Conservation (phyloP, 2,329 filamentous ascomycete genomes). For the Whalleya microplaca region DNA sequence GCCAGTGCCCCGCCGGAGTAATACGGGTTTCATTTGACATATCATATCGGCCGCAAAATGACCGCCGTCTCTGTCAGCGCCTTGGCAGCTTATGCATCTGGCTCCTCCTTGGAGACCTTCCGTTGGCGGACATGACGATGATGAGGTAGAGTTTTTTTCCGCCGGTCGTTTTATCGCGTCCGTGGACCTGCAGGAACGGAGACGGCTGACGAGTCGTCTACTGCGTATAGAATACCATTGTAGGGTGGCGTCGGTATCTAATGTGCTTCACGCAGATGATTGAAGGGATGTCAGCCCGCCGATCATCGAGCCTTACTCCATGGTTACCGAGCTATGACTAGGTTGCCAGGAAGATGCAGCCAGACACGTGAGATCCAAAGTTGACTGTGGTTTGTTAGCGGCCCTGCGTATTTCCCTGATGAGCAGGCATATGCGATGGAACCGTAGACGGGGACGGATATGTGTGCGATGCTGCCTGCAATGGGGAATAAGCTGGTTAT, state of each 20-base stretch:
- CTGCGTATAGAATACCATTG: background rate
- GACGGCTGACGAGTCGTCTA: background rate
- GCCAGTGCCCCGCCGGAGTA: background rate
- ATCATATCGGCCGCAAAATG: background rate
- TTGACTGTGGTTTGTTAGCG: conserved; percentile 17
- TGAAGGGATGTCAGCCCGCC: conserved; percentile 16
- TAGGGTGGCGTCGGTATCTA: conserved; percentile 10
- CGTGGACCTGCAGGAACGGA: background rate
- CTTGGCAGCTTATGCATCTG: background rate
- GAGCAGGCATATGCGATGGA: conserved; percentile 28
- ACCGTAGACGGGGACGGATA: conserved; percentile 26
- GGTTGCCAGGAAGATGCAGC: conserved; percentile 16
- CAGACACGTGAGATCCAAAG: conserved; percentile 17
- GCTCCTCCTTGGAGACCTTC: no score
- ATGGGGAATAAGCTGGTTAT: conserved; percentile 27
- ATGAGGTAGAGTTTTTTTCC: background rate
- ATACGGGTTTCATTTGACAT: background rate
- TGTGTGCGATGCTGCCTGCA: conserved; percentile 25
- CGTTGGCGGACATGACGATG: background rate
- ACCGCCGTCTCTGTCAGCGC: background rate
- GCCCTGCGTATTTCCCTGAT: conserved; percentile 15
- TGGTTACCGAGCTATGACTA: conserved; percentile 21
- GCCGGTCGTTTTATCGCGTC: background rate
- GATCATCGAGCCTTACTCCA: conserved; percentile 32
- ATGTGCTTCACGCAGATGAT: conserved; percentile 4